These are phyloP conservation scores for Boletus semigastroideus DNA, from an alignment of 1,284 basidiomycete species.

Conservation along the genomic window DNA sequence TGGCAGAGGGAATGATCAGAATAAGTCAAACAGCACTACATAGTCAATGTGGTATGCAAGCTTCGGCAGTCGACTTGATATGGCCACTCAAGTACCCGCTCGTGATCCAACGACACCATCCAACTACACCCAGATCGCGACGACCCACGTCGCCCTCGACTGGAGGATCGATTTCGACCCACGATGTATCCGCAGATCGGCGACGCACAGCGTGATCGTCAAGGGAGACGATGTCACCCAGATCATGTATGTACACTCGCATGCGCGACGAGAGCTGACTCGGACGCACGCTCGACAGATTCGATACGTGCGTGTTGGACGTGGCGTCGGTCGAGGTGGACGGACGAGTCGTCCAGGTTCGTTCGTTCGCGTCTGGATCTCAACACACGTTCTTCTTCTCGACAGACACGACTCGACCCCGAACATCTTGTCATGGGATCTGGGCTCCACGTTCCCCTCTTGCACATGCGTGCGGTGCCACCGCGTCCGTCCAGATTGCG, in stretches of 20 bases:
- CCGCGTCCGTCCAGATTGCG: slow-evolving; percentile 56
- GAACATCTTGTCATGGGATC: slow-evolving; percentile 74
- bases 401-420: slow-evolving; percentile 46
- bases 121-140: slow-evolving; percentile 73
- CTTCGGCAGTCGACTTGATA: background rate
- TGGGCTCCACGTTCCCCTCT: slow-evolving; percentile 58
- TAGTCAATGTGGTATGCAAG: too few species aligned
- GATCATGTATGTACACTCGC: slow-evolving; percentile 51
- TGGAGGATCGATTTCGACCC: slow-evolving; percentile 84
- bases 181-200: slow-evolving; percentile 70
- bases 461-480: slow-evolving; percentile 44
- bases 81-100: slow-evolving; percentile 6
- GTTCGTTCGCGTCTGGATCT: background rate
- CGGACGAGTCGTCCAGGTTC: slow-evolving; percentile 35
- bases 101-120: slow-evolving; percentile 67
- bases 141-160: slow-evolving; percentile 71
- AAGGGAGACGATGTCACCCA: slow-evolving; percentile 57
- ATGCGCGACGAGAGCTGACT: background rate
- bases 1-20: too few species aligned
- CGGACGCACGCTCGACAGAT: slow-evolving; percentile 39
- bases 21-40: too few species aligned
- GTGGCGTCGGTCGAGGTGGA: slow-evolving; percentile 61
- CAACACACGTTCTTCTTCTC: background rate
- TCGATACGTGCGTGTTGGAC: slow-evolving; percentile 79
- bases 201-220: slow-evolving; percentile 65